Conservation (phyloP, 495 filamentous ascomycete species). For the Astrothelium macrocarpum region DNA sequence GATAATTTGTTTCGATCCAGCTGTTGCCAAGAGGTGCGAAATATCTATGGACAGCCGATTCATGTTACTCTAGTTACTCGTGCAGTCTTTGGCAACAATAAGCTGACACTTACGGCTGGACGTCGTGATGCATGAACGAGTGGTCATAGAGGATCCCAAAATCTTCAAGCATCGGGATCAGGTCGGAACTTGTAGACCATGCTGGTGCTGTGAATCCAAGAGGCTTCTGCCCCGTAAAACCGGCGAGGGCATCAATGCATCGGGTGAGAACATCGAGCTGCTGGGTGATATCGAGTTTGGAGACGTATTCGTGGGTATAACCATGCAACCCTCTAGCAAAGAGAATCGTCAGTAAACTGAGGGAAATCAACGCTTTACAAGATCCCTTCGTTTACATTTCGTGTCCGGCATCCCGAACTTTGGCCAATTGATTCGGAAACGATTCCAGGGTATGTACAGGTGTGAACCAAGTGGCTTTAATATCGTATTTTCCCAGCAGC, state of each 20-base stretch:
- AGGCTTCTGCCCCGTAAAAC: conserved; percentile 29
- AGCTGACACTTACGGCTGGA: conserved; percentile 36
- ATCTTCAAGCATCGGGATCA: conserved; percentile 53
- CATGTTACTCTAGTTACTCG: background rate
- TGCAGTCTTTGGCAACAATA: background rate
- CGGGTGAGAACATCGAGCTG: conserved; percentile 32
- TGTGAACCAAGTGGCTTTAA: conserved; percentile 38
- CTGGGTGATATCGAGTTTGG: conserved; percentile 24
- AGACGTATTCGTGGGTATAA: conserved; percentile 34
- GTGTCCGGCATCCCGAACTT: conserved; percentile 34
- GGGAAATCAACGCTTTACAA: background rate
- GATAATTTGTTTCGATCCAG: conserved; percentile 55
- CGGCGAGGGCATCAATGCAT: conserved; percentile 28
- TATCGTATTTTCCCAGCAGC: conserved; percentile 32
- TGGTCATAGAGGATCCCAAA: conserved; percentile 67
- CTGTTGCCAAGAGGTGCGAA: conserved; percentile 51
- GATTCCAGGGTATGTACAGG: conserved; percentile 34
- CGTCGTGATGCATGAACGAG: conserved; percentile 57
- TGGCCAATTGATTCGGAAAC: conserved; percentile 32
- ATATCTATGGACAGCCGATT: conserved; percentile 27
- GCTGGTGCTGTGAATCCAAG: conserved; percentile 41
- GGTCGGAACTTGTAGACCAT: conserved; percentile 61
- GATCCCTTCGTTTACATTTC: conserved; percentile 18
- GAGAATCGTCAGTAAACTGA: background rate
- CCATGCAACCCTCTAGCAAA: conserved; percentile 33